Percentiles rank a stretch among this genome's conserved stretches.
Evolutionary conservation across 805 yeast species (phyloP).

Genomic region (Monosporozyma yasuniensis): DNA sequence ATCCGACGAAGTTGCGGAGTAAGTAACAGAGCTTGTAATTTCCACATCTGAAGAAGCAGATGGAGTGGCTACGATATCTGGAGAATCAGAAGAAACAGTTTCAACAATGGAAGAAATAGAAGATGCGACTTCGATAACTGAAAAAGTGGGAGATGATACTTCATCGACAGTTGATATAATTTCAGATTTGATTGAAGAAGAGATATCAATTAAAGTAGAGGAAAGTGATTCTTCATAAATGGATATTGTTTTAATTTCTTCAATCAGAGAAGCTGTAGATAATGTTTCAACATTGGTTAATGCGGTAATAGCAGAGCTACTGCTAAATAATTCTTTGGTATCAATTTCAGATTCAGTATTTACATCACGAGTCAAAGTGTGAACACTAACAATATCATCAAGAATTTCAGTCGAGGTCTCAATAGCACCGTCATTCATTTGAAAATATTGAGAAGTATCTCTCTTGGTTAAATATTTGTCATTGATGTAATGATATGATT

Average conservation of each 20-base stretch:
- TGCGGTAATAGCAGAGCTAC: background rate
- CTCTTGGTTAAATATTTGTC: conserved; percentile 13
- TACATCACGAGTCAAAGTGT: conserved; percentile 8
- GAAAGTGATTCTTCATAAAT: background rate
- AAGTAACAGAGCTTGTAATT: too few species aligned
- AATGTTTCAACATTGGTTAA: background rate
- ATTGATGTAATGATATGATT: conserved; percentile 12
- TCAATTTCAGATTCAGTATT: conserved; percentile 1
- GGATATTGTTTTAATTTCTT: background rate
- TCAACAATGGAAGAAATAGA: too few species aligned
- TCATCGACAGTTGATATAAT: too few species aligned
- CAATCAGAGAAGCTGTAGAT: background rate
- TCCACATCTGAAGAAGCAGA: background rate
- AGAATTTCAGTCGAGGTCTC: conserved; percentile 13
- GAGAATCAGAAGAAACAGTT: background rate
- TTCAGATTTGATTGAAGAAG: background rate
- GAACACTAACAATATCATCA: conserved; percentile 14
- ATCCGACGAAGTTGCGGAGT: too few species aligned
- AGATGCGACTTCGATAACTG: too few species aligned
- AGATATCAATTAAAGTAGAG: background rate
- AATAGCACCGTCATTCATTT: conserved; percentile 10
- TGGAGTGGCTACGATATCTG: too few species aligned
- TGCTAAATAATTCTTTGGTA: background rate
- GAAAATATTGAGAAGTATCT: conserved; percentile 12
- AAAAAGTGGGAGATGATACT: too few species aligned